Evolutionary conservation across 805 yeast species (phyloP).

Genomic region (Candida endomychidarum): DNA sequence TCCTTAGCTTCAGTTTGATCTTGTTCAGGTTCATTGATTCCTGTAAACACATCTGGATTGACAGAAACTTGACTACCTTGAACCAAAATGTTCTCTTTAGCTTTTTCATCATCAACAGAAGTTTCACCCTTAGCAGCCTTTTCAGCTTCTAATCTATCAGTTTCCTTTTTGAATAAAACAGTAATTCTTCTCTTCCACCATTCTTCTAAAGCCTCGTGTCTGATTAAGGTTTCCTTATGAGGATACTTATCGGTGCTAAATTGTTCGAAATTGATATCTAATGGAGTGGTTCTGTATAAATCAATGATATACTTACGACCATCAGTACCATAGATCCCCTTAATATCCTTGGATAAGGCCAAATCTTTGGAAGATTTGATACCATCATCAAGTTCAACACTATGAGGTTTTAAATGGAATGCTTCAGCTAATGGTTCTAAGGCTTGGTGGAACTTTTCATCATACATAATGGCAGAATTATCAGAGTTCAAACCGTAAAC

Average conservation of each 20-base stretch:
- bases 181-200: constrained; percentile 81
- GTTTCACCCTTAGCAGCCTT: constrained; percentile 30
- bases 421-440: constrained; percentile 66
- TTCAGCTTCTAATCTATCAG: constrained; percentile 43
- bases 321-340: constrained; percentile 85
- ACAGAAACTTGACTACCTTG: constrained; percentile 56
- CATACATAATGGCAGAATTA: constrained; percentile 47
- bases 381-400: constrained; percentile 50
- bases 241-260: constrained; percentile 61
- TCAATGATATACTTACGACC: constrained; percentile 83
- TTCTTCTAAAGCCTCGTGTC: constrained; percentile 86
- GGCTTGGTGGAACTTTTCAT: constrained; percentile 52
- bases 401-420: constrained; percentile 75
- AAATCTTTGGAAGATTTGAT: constrained; percentile 44
- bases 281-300: constrained; percentile 78
- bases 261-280: constrained; percentile 76
- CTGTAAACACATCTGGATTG: constrained; percentile 77
- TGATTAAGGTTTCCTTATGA: constrained; percentile 72
- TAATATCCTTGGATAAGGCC: constrained; percentile 72
- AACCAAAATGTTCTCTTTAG: constrained; percentile 49
- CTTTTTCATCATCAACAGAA: constrained; percentile 21
- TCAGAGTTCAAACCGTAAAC: constrained; percentile 76
- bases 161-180: constrained; percentile 47
- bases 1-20: constrained; percentile 69
- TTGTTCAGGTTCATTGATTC: constrained; percentile 37